Conservation (phyloP, 139 green algal species). For the Microglena sp. region DNA sequence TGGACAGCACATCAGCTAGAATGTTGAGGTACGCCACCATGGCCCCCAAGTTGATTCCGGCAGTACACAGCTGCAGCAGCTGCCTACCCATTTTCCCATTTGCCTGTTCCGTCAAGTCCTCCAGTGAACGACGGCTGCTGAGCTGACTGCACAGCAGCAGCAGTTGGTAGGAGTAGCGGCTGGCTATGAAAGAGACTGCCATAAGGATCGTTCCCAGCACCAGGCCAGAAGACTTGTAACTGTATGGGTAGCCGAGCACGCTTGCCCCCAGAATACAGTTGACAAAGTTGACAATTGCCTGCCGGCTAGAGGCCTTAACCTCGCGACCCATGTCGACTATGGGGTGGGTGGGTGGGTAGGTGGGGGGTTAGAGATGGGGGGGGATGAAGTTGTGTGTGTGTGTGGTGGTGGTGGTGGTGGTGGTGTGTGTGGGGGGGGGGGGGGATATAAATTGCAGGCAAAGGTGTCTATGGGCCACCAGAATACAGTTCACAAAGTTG, state of each 20-base stretch:
- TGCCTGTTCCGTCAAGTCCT: slow-evolving; percentile 49
- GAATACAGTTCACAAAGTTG: slow-evolving; percentile 58
- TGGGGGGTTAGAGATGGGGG: too few relatives aligned
- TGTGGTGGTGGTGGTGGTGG: too few relatives aligned
- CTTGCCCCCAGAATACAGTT: slow-evolving; percentile 58
- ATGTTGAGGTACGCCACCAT: slow-evolving; percentile 81
- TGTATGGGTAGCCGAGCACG: slow-evolving; percentile 53
- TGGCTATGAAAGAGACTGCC: slow-evolving; percentile 47
- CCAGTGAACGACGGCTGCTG: slow-evolving; percentile 44
- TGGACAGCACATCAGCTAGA: slow-evolving; percentile 61
- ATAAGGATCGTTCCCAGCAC: slow-evolving; percentile 58
- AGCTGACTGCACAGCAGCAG: slow-evolving; percentile 62
- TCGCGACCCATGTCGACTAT: too few relatives aligned
- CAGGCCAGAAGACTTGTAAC: slow-evolving; percentile 54
- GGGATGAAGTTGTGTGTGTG: too few relatives aligned
- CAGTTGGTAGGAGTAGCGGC: slow-evolving; percentile 58
- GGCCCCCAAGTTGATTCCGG: slow-evolving; percentile 45
- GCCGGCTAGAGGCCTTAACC: too few relatives aligned
- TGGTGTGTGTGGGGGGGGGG: too few relatives aligned
- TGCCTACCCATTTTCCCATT: slow-evolving; percentile 26
- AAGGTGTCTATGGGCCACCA: too few relatives aligned
- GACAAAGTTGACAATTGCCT: slow-evolving; percentile 56
- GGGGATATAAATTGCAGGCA: too few relatives aligned
- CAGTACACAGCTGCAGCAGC: slow-evolving; percentile 26
- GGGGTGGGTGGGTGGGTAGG: too few relatives aligned